Conservation (phyloP, 2,329 filamentous ascomycete species). For the Colletotrichum scovillei region DNA sequence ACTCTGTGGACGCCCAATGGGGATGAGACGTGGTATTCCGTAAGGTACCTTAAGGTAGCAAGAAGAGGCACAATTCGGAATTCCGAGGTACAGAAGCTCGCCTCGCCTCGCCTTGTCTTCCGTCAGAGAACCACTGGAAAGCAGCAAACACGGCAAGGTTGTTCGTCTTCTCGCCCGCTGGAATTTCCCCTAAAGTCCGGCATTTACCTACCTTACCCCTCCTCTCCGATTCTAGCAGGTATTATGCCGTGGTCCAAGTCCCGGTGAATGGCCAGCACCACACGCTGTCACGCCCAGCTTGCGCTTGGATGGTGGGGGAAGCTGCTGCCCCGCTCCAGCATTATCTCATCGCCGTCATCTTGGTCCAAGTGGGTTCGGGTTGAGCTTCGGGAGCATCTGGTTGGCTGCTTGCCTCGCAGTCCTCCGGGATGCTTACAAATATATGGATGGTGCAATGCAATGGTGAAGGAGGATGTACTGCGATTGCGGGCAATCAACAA, state of each 20-base stretch:
- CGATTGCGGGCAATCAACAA: too few species aligned
- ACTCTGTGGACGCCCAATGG: conserved; percentile 20
- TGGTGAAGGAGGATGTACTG: not conserved
- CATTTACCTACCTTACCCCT: not conserved
- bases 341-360: conserved; percentile 26
- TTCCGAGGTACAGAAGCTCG: conserved; percentile 32
- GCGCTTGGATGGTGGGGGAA: conserved; percentile 21
- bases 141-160: not conserved
- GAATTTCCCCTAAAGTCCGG: not conserved
- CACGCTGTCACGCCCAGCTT: conserved; percentile 4
- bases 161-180: not conserved
- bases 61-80: conserved; percentile 20
- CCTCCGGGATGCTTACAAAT: conserved; percentile 26
- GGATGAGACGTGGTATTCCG: not conserved
- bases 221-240: not conserved
- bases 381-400: conserved; percentile 3
- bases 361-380: conserved; percentile 8
- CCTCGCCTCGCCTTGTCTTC: conserved; percentile 19
- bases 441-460: conserved; percentile 4
- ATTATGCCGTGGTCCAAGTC: not conserved
- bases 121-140: not conserved
- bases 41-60: not conserved
- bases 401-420: conserved; percentile 3
- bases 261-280: not conserved
- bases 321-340: conserved; percentile 29